A percentile compares a stretch with the other conserved stretches of the same genome.
These are phyloP conservation scores for Eucalyptus regnans DNA, from an alignment of 345 rosid genomes.

Conservation along the genomic window DNA sequence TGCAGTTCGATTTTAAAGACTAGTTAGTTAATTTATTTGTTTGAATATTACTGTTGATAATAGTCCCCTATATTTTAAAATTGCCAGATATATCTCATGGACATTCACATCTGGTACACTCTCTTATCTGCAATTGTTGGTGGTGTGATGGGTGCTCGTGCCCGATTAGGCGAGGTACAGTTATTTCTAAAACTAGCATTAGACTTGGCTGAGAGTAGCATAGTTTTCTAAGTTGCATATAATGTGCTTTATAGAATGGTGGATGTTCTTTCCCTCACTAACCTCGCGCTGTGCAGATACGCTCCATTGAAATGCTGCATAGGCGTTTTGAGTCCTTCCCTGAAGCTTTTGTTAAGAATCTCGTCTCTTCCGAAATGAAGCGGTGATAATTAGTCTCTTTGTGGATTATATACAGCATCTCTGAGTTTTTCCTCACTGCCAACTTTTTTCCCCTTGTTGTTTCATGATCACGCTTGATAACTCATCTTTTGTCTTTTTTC, in stretches of 20 bases:
- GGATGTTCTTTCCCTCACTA: not conserved
- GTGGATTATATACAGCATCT: not conserved
- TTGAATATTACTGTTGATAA: not conserved
- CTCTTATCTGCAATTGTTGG: slow-evolving; percentile 88
- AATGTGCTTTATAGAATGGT: not conserved
- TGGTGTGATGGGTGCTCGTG: slow-evolving; percentile 98
- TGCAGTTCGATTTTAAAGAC: not conserved
- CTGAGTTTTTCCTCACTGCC: not conserved
- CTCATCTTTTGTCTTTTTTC: not conserved
- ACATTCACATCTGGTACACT: slow-evolving; percentile 91
- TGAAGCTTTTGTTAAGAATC: slow-evolving; percentile 76
- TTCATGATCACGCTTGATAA: not conserved
- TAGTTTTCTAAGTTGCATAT: not conserved
- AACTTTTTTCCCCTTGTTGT: not conserved
- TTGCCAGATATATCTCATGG: slow-evolving; percentile 87
- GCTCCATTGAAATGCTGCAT: slow-evolving; percentile 89
- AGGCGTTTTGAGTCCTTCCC: slow-evolving; percentile 99
- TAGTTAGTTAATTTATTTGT: not conserved
- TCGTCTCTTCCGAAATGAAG: slow-evolving; percentile 50
- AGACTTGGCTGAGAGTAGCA: not conserved
- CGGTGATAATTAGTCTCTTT: slow-evolving; percentile 26
- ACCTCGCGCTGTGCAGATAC: slow-evolving; percentile 33
- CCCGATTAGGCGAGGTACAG: slow-evolving; percentile 92
- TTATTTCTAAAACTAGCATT: not conserved
- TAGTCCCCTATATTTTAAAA: not conserved